Percentiles rank a stretch among this genome's conserved stretches.
Conservation (phyloP, 176 grass and related monocot species). For the Oryza punctata region DNA sequence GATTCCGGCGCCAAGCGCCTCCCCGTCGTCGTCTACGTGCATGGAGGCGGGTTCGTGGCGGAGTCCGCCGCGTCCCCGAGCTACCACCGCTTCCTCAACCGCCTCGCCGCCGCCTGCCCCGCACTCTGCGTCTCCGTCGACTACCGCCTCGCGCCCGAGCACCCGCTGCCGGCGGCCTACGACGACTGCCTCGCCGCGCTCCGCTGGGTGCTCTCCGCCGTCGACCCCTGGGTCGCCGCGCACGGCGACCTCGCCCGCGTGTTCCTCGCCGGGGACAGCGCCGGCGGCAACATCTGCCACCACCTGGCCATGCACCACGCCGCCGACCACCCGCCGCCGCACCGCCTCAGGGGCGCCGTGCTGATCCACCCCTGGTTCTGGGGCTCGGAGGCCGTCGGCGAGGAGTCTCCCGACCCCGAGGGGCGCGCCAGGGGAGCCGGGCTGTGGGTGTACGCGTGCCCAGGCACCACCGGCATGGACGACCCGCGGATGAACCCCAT, state of each 20-base stretch:
- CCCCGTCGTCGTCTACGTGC: constrained; percentile 47
- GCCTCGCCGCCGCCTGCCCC: constrained; percentile 31
- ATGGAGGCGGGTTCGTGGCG: constrained; percentile 53
- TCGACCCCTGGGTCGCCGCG: constrained; percentile 39
- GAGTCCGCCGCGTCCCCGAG: constrained; percentile 24
- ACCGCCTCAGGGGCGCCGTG: constrained; percentile 25
- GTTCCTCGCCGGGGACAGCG: constrained; percentile 47
- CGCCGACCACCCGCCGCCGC: not conserved
- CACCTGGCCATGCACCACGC: constrained; percentile 35
- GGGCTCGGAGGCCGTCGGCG: constrained; percentile 23
- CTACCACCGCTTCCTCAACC: constrained; percentile 57
- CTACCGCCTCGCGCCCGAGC: constrained; percentile 32
- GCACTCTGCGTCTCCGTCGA: constrained; percentile 38
- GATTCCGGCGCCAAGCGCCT: not conserved
- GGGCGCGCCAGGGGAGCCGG: not conserved
- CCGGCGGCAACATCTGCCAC: constrained; percentile 45
- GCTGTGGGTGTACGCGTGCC: constrained; percentile 45
- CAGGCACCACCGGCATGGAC: constrained; percentile 9
- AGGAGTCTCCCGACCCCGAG: constrained; percentile 29
- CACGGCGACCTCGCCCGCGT: constrained; percentile 40
- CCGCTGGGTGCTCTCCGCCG: constrained; percentile 26
- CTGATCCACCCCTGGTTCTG: constrained; percentile 54
- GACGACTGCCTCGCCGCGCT: constrained; percentile 50
- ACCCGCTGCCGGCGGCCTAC: constrained; percentile 35
- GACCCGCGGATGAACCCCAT: constrained; percentile 62